Conservation (phyloP, 2,329 filamentous ascomycete genomes). For the Huntiella omanensis region DNA sequence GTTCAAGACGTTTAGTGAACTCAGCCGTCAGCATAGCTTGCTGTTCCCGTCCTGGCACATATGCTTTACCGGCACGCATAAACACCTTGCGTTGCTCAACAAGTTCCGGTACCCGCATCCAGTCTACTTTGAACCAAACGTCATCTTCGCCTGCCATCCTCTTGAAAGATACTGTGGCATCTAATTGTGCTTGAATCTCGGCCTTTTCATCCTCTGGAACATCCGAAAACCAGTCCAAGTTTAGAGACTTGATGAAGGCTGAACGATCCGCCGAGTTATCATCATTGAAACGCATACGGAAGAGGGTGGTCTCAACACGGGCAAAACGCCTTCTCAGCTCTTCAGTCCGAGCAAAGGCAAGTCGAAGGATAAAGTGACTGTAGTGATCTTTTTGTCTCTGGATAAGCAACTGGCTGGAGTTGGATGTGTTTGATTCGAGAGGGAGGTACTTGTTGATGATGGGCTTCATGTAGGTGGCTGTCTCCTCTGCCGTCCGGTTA, state of each 20-base stretch:
- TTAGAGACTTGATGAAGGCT: slow-evolving; percentile 57
- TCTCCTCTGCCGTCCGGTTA: slow-evolving; percentile 72
- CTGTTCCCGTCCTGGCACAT: slow-evolving; percentile 75
- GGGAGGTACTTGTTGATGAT: slow-evolving; percentile 76
- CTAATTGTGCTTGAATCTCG: slow-evolving; percentile 41
- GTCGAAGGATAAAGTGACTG: slow-evolving; percentile 85
- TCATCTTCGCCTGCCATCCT: slow-evolving; percentile 47
- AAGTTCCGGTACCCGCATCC: slow-evolving; percentile 79
- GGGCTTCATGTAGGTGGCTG: slow-evolving; percentile 62
- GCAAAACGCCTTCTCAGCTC: slow-evolving; percentile 75
- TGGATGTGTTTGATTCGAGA: slow-evolving; percentile 56
- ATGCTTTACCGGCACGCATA: slow-evolving; percentile 66
- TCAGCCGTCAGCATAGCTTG: slow-evolving; percentile 76
- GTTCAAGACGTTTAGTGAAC: slow-evolving; percentile 62
- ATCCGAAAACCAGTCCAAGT: slow-evolving; percentile 78
- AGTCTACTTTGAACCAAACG: slow-evolving; percentile 90
- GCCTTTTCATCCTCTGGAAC: slow-evolving; percentile 61
- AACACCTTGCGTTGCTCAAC: slow-evolving; percentile 65
- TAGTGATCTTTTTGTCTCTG: slow-evolving; percentile 94
- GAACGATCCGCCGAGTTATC: slow-evolving; percentile 57
- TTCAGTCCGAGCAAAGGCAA: slow-evolving; percentile 83
- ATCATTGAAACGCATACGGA: slow-evolving; percentile 61
- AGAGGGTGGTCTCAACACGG: slow-evolving; percentile 75
- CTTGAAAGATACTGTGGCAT: slow-evolving; percentile 19
- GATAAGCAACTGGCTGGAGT: slow-evolving; percentile 34